Evolutionary conservation across 2,329 filamentous ascomycete species (phyloP).

Genomic region (Cladobotryum mycophilum): DNA sequence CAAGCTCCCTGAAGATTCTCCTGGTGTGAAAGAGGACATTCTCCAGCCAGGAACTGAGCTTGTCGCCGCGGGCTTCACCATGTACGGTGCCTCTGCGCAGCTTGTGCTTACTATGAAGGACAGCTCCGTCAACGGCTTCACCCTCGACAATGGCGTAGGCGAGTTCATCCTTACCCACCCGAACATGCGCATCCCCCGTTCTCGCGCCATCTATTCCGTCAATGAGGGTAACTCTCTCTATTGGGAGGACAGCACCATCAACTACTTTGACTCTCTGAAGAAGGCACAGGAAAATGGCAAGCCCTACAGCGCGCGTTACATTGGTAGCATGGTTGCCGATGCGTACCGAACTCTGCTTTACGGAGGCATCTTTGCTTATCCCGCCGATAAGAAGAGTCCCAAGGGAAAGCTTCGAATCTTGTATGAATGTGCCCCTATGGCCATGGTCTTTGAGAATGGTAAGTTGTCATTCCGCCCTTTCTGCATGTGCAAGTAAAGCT

Average conservation of each 20-base stretch:
- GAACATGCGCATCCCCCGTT: conserved; percentile 78
- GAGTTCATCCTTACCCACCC: conserved; percentile 99
- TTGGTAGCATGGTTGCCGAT: conserved; percentile 97
- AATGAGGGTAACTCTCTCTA: conserved; percentile 98
- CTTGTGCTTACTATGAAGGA: conserved; percentile 96
- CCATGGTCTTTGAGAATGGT: conserved; percentile 98
- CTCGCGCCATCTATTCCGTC: conserved; percentile 87
- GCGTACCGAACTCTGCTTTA: conserved; percentile 94
- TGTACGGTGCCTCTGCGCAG: conserved; percentile 97
- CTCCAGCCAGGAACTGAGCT: conserved; percentile 86
- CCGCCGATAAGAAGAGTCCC: conserved; percentile 93
- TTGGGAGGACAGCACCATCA: conserved; percentile 83
- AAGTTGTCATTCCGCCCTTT: conserved; percentile 28
- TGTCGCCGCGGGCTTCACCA: conserved; percentile 95
- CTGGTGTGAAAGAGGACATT: conserved; percentile 75
- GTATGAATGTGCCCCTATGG: conserved; percentile 99
- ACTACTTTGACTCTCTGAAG: conserved; percentile 88
- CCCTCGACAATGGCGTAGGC: conserved; percentile 89
- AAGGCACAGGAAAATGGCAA: conserved; percentile 67
- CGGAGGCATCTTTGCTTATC: conserved; percentile 95
- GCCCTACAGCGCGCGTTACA: conserved; percentile 92
- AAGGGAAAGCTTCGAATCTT: conserved; percentile 97
- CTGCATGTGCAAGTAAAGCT: neutral
- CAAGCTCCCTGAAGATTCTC: conserved; percentile 73
- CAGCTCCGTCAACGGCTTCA: conserved; percentile 92